These are phyloP conservation scores for Grosmannia serpens DNA, from an alignment of 2,329 filamentous ascomycete species.

Conservation along the genomic window DNA sequence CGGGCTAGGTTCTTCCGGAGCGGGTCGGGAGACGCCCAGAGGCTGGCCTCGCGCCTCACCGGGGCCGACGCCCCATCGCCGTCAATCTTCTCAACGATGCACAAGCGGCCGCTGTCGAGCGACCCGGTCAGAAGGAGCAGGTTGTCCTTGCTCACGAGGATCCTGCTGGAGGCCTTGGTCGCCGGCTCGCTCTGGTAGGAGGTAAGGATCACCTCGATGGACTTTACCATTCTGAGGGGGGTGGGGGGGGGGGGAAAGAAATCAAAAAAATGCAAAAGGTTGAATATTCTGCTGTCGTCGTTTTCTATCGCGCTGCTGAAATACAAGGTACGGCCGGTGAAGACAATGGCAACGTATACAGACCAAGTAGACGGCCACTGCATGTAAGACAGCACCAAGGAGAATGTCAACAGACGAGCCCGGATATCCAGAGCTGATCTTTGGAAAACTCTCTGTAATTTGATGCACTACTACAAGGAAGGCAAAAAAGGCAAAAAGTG, in stretches of 20 bases:
- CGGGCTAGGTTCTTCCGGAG: slow-evolving; percentile 26
- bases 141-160: slow-evolving; percentile 13
- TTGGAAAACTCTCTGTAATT: no score
- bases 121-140: slow-evolving; percentile 11
- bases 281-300: background rate
- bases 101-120: slow-evolving; percentile 11
- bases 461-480: no score
- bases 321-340: no score
- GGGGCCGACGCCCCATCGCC: background rate
- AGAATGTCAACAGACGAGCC: no score
- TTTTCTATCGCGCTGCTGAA: no score
- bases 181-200: slow-evolving; percentile 7
- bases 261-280: background rate
- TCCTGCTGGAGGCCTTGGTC: slow-evolving; percentile 5
- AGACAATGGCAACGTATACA: no score
- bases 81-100: slow-evolving; percentile 8
- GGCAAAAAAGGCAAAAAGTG: no score
- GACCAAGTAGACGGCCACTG: no score
- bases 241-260: no score
- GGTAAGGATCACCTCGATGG: slow-evolving; percentile 4
- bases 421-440: no score
- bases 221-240: slow-evolving; percentile 2
- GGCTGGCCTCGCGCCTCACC: slow-evolving; percentile 8
- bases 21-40: slow-evolving; percentile 7
- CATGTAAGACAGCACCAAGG: no score